These are phyloP conservation scores for Emiliania huxleyi DNA, from an alignment of 78 protist species.

Conservation along the genomic window DNA sequence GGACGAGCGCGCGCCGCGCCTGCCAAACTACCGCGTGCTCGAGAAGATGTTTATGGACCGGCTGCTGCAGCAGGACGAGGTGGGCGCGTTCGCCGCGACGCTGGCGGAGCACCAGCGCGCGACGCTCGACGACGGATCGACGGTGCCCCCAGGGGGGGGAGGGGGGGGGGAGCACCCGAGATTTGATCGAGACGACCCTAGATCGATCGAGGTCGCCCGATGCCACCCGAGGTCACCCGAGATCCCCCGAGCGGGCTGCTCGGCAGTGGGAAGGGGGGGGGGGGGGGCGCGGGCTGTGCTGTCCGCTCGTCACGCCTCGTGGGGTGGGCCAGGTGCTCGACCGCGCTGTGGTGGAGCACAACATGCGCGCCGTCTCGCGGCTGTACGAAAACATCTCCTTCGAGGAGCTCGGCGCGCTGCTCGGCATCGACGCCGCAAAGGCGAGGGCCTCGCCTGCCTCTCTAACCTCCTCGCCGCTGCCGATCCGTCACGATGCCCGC, in stretches of 20 bases:
- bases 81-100: conserved; percentile 60
- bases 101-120: conserved; percentile 80
- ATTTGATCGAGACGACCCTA: too few species aligned
- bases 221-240: too few species aligned
- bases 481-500: too few species aligned
- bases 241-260: too few species aligned
- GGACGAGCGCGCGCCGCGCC: conserved; percentile 79
- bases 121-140: conserved; percentile 65
- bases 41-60: conserved; percentile 80
- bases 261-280: too few species aligned
- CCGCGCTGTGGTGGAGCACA: conserved; percentile 88
- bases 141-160: neutral
- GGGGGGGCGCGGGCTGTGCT: too few species aligned
- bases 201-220: too few species aligned
- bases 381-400: conserved; percentile 84
- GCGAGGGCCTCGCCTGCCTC: neutral
- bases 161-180: too few species aligned
- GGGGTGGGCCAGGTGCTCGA: conserved; percentile 67
- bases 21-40: conserved; percentile 50
- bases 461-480: too few species aligned
- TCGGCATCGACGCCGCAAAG: conserved; percentile 68
- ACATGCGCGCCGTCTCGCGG: conserved; percentile 74
- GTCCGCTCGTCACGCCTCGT: too few species aligned
- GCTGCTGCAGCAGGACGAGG: conserved; percentile 65
- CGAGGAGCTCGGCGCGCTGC: conserved; percentile 82